Percentiles rank a stretch among this genome's conserved stretches.
Conservation (phyloP, 169 alveolate species). For the Amoebophrya sp. region DNA sequence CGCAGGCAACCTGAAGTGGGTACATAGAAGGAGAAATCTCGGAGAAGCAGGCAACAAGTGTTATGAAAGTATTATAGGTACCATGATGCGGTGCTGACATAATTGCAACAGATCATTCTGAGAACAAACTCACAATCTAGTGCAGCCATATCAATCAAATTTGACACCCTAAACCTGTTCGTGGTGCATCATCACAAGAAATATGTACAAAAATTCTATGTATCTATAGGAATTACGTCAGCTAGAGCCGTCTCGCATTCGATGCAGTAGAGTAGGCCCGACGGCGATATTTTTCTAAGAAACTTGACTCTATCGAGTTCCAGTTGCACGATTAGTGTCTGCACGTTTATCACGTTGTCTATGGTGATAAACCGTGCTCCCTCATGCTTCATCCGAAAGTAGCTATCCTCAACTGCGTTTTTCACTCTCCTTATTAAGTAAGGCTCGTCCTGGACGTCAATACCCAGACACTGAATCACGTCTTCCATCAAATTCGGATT, state of each 20-base stretch:
- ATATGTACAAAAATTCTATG: too few relatives aligned
- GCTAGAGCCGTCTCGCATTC: slow-evolving; percentile 37
- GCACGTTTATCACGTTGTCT: slow-evolving; percentile 29
- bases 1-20: slow-evolving; percentile 26
- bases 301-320: slow-evolving; percentile 24
- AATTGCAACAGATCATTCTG: too few relatives aligned
- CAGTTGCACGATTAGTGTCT: slow-evolving; percentile 29
- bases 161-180: too few relatives aligned
- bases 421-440: slow-evolving; percentile 29
- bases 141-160: too few relatives aligned
- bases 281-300: slow-evolving; percentile 27
- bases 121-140: too few relatives aligned
- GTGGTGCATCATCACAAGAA: too few relatives aligned
- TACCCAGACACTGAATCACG: slow-evolving; percentile 21
- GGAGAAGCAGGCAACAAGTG: too few relatives aligned
- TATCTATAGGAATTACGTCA: too few relatives aligned
- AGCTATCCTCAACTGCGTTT: slow-evolving; percentile 12
- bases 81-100: too few relatives aligned
- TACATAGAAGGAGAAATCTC: too few relatives aligned
- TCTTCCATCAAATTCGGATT: slow-evolving; percentile 33
- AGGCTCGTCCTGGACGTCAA: slow-evolving; percentile 31
- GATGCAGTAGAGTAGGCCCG: slow-evolving; percentile 33
- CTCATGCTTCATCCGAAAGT: slow-evolving; percentile 30
- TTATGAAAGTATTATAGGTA: too few relatives aligned
- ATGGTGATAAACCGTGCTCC: slow-evolving; percentile 20